phyloP scores from a whole-genome alignment of 331 rosid species.

The Phaseolus coccineus region DNA sequence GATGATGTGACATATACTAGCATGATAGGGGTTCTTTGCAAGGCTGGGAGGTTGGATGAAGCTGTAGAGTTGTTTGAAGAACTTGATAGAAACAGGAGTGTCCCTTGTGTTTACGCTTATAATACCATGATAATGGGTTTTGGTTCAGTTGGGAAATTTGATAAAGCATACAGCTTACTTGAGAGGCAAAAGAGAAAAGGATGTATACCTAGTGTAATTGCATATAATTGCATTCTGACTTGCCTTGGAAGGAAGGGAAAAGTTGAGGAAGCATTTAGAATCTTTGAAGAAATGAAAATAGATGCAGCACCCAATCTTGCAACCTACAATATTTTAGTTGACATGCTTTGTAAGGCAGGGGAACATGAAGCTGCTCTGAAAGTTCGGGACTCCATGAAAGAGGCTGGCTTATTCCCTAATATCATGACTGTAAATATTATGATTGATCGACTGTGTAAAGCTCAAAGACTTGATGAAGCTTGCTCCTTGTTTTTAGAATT shows the following conservation, averaged over 20 bases:
- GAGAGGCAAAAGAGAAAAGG: constrained; percentile 94
- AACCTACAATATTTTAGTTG: constrained; percentile 83
- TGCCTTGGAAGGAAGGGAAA: constrained; percentile 82
- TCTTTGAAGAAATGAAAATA: constrained; percentile 78
- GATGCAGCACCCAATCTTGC: constrained; percentile 88
- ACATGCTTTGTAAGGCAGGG: constrained; percentile 85
- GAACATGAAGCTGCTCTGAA: constrained; percentile 67
- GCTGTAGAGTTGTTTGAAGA: constrained; percentile 84
- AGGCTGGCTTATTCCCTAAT: constrained; percentile 88
- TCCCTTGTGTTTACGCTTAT: constrained; percentile 95
- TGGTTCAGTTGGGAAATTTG: constrained; percentile 86
- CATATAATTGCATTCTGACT: constrained; percentile 85
- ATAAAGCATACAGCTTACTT: constrained; percentile 81
- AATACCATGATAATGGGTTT: constrained; percentile 99
- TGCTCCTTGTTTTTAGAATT: constrained; percentile 81
- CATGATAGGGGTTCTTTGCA: constrained; percentile 96
- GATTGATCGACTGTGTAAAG: constrained; percentile 92
- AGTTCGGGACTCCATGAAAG: constrained; percentile 75
- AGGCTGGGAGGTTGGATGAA: constrained; percentile 74
- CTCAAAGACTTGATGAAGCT: constrained; percentile 84
- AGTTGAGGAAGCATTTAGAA: constrained; percentile 72
- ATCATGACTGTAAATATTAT: constrained; percentile 86
- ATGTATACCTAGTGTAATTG: constrained; percentile 82
- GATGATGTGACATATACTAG: constrained; percentile 91
- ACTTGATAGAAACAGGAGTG: constrained; percentile 71